Evolutionary conservation across 208 protist species (phyloP), one percentile per base, ranked within the genome.

Genomic region (Leishmania martiniquensis): DNA sequence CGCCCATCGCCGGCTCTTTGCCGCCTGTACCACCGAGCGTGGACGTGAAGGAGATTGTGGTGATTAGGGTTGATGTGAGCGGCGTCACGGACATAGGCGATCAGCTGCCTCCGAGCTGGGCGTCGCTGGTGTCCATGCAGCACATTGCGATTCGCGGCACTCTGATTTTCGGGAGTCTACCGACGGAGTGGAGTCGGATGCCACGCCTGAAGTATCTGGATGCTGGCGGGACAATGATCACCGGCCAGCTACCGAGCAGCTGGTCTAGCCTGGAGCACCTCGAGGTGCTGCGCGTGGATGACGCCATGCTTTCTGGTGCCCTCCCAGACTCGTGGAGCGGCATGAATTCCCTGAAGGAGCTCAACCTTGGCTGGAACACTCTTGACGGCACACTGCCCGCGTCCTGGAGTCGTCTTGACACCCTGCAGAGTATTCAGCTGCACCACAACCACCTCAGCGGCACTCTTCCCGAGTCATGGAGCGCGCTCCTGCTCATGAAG

Each of bases 1-100:
- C 12, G 2, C 20, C 25, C 10, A 1, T 42, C 4, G 4, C 60
- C 1, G 52, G 52, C 22, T 44, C 39, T 42, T 20, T 74, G 0
- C 70, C 70, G 2, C 1, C 0, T 15, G 1, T 74, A 1, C 70
- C 70, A n/a, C 4, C 52, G 4, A 29, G 17, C 12, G 29, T 44
- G 1, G 20, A 49, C 10, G 47, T 22, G 0, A 34, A 37, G 12
- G 70, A 74, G 2, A 25, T 74, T 1, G 70, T 74, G 1, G 32
- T 74, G 2, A 63, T 10, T n/a, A 74, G 49, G 70, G 2, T 74
- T 20, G 52, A 74, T 63, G 20, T 63, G 12, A 63, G 52, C 13
- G 6, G 44, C 7, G 49, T 49, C 70, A 10, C 17, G 1, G 20
- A 29, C 12, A 3, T 74, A 0, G 47, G 55, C 17, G 10, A 42